A percentile compares a stretch with the other conserved stretches of the same genome.
Evolutionary conservation across 2,329 filamentous ascomycete genomes (phyloP).

Genomic region (Exophiala sideris): DNA sequence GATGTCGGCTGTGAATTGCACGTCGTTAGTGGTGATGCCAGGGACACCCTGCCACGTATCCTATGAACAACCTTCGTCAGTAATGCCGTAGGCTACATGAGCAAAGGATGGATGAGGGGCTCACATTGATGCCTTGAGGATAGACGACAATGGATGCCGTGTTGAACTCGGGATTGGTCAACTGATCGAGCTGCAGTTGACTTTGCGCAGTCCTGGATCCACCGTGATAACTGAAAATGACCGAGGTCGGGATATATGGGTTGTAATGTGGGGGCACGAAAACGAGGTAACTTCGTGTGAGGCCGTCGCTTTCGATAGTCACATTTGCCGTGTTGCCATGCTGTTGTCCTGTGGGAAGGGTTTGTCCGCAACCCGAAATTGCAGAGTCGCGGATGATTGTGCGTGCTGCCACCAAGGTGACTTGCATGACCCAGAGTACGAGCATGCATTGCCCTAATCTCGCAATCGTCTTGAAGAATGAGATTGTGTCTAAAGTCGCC

Average conservation of each 20-base stretch:
- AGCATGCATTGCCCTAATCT: no score
- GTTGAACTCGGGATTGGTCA: constrained; percentile 44
- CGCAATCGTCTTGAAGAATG: no score
- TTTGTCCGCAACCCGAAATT: no score
- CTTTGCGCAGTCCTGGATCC: constrained; percentile 35
- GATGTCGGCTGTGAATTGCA: constrained; percentile 45
- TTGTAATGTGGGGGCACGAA: constrained; percentile 34
- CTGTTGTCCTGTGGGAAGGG: no score
- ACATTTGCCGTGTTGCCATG: background rate
- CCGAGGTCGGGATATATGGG: no score
- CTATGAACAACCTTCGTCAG: constrained; percentile 16
- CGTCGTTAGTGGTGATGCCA: constrained; percentile 37
- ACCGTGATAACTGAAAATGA: constrained; percentile 35
- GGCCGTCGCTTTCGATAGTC: background rate
- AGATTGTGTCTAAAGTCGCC: no score
- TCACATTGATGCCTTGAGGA: constrained; percentile 34
- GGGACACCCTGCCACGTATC: constrained; percentile 44
- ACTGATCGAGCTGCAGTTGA: constrained; percentile 44
- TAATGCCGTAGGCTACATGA: no score
- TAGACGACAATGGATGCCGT: constrained; percentile 46
- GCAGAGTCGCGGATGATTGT: no score
- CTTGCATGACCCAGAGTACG: no score
- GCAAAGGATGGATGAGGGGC: no score
- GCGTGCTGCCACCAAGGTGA: no score
- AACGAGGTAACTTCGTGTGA: constrained; percentile 33